Evolutionary conservation across 352 stramenopile species (phyloP).

Genomic region (Detonula confervacea): DNA sequence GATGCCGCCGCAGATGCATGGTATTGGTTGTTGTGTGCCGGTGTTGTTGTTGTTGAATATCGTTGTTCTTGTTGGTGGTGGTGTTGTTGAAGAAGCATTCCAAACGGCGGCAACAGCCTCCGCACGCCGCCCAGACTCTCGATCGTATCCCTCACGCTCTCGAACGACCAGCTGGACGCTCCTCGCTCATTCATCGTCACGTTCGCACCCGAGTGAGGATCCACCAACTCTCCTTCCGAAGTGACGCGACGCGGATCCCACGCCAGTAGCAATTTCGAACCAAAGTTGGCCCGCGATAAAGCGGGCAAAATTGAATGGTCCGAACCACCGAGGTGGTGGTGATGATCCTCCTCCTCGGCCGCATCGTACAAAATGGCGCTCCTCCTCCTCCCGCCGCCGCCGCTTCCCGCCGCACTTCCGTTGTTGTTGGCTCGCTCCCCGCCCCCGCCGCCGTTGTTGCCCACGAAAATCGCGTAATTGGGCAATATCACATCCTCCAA

Average conservation of each 20-base stretch:
- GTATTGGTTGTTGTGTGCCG: too few relatives aligned
- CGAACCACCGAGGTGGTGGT: slow-evolving; percentile 44
- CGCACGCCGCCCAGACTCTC: slow-evolving; percentile 74
- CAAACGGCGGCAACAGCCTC: slow-evolving; percentile 66
- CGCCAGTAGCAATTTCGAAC: slow-evolving; percentile 72
- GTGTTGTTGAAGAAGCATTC: slow-evolving; percentile 9
- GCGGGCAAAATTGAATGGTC: slow-evolving; percentile 25
- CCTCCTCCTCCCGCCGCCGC: not conserved
- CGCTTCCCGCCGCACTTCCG: too few relatives aligned
- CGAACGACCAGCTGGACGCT: slow-evolving; percentile 62
- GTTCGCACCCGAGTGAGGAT: slow-evolving; percentile 70
- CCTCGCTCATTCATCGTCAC: slow-evolving; percentile 34
- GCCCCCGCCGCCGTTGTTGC: too few relatives aligned
- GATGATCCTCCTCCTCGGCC: slow-evolving; percentile 51
- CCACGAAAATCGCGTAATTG: slow-evolving; percentile 48
- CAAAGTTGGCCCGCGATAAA: slow-evolving; percentile 60
- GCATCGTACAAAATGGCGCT: slow-evolving; percentile 55
- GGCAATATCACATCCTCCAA: slow-evolving; percentile 53
- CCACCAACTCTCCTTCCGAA: slow-evolving; percentile 47
- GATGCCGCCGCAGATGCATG: not conserved
- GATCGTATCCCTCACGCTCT: slow-evolving; percentile 70
- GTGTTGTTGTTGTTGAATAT: not conserved
- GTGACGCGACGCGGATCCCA: slow-evolving; percentile 78
- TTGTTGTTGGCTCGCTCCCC: slow-evolving; percentile 1
- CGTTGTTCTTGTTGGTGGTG: too few relatives aligned